These are phyloP conservation scores for Kappamyces sp. DNA, from an alignment of 192 early-diverging fungal species.

Conservation along the genomic window DNA sequence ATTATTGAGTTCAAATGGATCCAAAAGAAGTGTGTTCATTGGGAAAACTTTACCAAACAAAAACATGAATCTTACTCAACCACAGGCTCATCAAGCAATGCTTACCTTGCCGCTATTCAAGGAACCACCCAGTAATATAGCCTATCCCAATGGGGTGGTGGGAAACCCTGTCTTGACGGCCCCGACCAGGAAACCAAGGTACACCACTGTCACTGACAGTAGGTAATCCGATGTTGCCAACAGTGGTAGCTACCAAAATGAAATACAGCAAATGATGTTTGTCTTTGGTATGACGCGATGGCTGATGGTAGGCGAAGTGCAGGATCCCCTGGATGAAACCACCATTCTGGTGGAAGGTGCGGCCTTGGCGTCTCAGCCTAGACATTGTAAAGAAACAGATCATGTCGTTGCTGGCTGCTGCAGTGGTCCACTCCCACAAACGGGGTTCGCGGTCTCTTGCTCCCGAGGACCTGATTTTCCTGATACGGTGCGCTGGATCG, in stretches of 20 bases:
- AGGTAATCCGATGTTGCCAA: too few relatives aligned
- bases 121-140: too few relatives aligned
- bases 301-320: slow-evolving; percentile 63
- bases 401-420: slow-evolving; percentile 79
- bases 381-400: slow-evolving; percentile 94
- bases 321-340: slow-evolving; percentile 82
- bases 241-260: slow-evolving; percentile 49
- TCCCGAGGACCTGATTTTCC: slow-evolving; percentile 92
- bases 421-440: slow-evolving; percentile 77
- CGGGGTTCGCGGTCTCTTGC: slow-evolving; percentile 74
- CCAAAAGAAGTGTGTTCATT: slow-evolving; percentile 13
- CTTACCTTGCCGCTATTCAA: too few relatives aligned
- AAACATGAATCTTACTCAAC: too few relatives aligned
- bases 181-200: too few relatives aligned
- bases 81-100: too few relatives aligned
- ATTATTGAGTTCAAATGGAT: slow-evolving; percentile 12
- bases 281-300: slow-evolving; percentile 51
- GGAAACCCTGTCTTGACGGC: too few relatives aligned
- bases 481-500: slow-evolving; percentile 55
- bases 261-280: slow-evolving; percentile 99
- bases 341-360: slow-evolving; percentile 72
- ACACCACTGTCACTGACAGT: too few relatives aligned
- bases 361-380: too few relatives aligned
- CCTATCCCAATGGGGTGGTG: too few relatives aligned
- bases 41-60: too few relatives aligned